phyloP scores from a whole-genome alignment of 2,329 filamentous ascomycete species.

The Sclerotinia trifoliorum region DNA sequence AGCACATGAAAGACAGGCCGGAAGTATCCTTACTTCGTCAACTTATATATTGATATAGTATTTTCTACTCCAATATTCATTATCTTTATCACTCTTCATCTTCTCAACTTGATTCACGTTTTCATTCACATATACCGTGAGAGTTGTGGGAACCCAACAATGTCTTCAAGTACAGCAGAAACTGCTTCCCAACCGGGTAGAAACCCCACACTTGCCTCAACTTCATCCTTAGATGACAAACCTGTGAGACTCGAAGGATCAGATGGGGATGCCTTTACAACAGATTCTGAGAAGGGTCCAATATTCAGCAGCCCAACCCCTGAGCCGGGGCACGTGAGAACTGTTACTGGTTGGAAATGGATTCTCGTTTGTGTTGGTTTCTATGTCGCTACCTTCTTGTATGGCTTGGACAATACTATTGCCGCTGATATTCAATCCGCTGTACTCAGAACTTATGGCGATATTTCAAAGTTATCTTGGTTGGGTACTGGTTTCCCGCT shows the following conservation, averaged over 20 bases:
- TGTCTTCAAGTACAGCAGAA: conserved; percentile 1
- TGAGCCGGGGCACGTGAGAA: conserved; percentile 7
- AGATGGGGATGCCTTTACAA: conserved; percentile 6
- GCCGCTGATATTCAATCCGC: conserved; percentile 47
- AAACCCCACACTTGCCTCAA: neutral
- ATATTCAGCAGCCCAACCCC: neutral
- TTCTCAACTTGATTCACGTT: neutral
- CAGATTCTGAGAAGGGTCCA: conserved; percentile 18
- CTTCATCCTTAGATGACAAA: conserved; percentile 3
- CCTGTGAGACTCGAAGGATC: conserved; percentile 2
- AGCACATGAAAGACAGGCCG: conserved; percentile 2
- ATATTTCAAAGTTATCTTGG: conserved; percentile 44
- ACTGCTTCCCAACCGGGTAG: neutral
- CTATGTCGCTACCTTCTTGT: conserved; percentile 18
- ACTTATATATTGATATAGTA: conserved; percentile 14
- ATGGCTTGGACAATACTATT: conserved; percentile 34
- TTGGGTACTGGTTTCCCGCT: conserved; percentile 44
- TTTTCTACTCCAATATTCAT: neutral
- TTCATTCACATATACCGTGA: neutral
- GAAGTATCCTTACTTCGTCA: neutral
- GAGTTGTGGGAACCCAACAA: neutral
- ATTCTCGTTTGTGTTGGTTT: conserved; percentile 24
- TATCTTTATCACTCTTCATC: no score
- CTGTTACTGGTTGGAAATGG: conserved; percentile 36
- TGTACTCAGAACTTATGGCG: conserved; percentile 42